Evolutionary conservation across 2,329 filamentous ascomycete species (phyloP).

Genomic region (Clonostachys solani): DNA sequence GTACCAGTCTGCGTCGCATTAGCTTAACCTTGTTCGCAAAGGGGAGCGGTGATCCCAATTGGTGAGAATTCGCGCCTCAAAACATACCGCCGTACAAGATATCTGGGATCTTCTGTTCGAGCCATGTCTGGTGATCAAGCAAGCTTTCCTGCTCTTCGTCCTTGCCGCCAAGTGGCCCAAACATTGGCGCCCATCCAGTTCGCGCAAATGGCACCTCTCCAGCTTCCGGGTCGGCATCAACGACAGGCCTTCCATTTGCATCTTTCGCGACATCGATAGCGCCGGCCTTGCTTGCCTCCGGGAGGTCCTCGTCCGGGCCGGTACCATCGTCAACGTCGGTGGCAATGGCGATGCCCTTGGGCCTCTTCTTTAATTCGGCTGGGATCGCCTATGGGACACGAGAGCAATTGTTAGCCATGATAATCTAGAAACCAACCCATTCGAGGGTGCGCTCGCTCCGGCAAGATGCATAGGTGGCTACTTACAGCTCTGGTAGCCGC

Average conservation of each 20-base stretch:
- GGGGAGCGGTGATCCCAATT: background rate
- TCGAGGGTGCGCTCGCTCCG: too few species aligned
- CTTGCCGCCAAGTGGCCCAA: constrained; percentile 64
- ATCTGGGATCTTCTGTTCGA: constrained; percentile 82
- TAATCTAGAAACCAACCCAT: too few species aligned
- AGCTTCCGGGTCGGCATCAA: constrained; percentile 49
- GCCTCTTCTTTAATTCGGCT: constrained; percentile 26
- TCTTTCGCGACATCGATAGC: constrained; percentile 53
- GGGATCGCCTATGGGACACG: constrained; percentile 24
- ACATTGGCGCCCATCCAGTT: constrained; percentile 86
- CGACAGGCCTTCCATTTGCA: constrained; percentile 39
- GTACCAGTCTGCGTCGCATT: constrained; percentile 75
- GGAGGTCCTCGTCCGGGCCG: constrained; percentile 70
- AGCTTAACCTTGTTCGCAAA: constrained; percentile 2
- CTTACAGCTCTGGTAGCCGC: constrained; percentile 58
- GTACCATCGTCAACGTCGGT: constrained; percentile 76
- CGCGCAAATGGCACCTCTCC: constrained; percentile 38
- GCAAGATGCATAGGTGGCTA: too few species aligned
- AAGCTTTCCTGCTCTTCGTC: constrained; percentile 60
- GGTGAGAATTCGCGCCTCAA: background rate
- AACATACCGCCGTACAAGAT: constrained; percentile 79
- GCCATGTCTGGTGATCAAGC: constrained; percentile 81
- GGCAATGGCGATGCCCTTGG: constrained; percentile 65
- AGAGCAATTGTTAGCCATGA: too few species aligned
- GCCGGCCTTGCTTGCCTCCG: constrained; percentile 66